Evolutionary conservation across 768 basidiomycete genomes (phyloP), one percentile per base, ranked within the genome.

Genomic region (Kwoniella heveanensis): DNA sequence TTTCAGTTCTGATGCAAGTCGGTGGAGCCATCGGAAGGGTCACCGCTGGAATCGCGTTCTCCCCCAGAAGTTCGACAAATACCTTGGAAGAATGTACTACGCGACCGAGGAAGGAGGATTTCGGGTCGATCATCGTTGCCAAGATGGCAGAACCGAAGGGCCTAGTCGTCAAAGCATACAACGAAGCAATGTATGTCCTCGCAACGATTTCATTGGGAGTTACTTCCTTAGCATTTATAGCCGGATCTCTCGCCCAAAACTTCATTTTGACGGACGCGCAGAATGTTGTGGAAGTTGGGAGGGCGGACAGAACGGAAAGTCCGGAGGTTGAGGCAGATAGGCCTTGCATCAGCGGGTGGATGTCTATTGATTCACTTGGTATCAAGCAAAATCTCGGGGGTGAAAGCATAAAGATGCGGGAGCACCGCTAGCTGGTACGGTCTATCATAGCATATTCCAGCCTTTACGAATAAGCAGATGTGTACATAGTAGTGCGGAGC

Each of bases 1-100:
- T 79, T 6, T 67, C 77, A 2, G 60, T 81, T 19, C 77, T 76
- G 63, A 72, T 80, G n/a, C 68, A 69, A 57, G 70, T 81, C n/a
- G 80, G 79, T n/a, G 73, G 70, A 47, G 69, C 71, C 0, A 69
- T 79, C 54, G 79, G 77, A 1, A 70, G 65, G 1, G 79, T 80
- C 7, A 76, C 79, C 55, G 71, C 5, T 77, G 76, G 72, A 62
- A n/a, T 15, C 17, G 39, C 19, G 39, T 44, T 17, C 15, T 9
- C 4, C 39, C 39, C 17, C 39, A 44, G 39, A 44, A 19, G 19
- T 3, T 19, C 4, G 39, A 44, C 9, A 5, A 17, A 10, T 44
- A 44, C 15, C 17, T 44, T 4, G 44, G 39, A 4, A 47, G 69
- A 37, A 54, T 71, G 19, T 17, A 44, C 17, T 10, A 44, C 39